phyloP scores from a whole-genome alignment of 78 protist species.

The Pigoraptor vietnamica region DNA sequence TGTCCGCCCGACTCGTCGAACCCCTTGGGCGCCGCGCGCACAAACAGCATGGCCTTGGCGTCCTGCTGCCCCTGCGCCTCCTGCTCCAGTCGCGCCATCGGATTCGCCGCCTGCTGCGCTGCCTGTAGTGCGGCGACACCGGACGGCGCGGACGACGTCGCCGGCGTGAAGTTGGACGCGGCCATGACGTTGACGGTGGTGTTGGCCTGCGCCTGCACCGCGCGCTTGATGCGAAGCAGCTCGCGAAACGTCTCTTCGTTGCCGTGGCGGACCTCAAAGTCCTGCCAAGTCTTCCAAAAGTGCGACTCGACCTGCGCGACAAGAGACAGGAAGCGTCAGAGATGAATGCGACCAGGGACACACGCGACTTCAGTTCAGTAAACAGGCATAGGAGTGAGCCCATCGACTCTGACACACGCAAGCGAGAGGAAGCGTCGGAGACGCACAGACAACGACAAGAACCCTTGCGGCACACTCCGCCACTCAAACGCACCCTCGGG shows the following conservation, averaged over 20 bases:
- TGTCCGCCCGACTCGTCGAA: neutral
- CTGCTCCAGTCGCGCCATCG: neutral
- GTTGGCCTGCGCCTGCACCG: constrained; percentile 63
- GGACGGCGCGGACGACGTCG: neutral
- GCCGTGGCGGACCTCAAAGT: constrained; percentile 91
- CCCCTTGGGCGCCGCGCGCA: neutral
- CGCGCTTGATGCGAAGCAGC: constrained; percentile 82
- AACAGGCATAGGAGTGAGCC: neutral
- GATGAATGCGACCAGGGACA: too few species aligned
- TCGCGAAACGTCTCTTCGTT: constrained; percentile 93
- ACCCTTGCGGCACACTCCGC: too few species aligned
- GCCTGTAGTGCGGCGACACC: neutral
- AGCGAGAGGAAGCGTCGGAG: too few species aligned
- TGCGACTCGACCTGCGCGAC: neutral
- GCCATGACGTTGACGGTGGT: neutral
- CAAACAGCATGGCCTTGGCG: neutral
- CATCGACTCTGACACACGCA: too few species aligned
- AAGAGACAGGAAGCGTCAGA: neutral
- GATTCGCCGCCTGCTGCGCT: neutral
- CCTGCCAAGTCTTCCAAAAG: constrained; percentile 90
- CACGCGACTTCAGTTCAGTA: neutral
- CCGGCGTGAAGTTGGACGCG: neutral
- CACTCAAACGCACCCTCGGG: constrained; percentile 42
- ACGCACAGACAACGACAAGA: neutral
- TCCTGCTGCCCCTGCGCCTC: neutral